Evolutionary conservation across 176 grass and related monocot genomes (phyloP), one percentile per base, ranked within the genome.

Genomic region (Hordeum vulgare): DNA sequence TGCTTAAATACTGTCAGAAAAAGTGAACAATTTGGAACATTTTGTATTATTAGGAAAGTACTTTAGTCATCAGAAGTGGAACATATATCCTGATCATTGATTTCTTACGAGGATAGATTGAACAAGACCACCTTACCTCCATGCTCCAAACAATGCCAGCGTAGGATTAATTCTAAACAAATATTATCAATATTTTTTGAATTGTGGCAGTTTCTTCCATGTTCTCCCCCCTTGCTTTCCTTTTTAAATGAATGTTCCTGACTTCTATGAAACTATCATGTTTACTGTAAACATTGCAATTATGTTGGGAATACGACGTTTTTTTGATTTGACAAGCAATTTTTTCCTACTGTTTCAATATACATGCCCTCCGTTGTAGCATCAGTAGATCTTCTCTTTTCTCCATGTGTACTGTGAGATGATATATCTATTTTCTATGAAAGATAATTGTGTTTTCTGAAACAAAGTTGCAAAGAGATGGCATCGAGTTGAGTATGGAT

Each of bases 391-490:
- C 42, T 27, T 69, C 5, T n/a, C 42, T n/a, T 67, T 58, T 63
- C 12, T 53, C 17, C 60, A n/a, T 49, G 33, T 18, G 27, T 33
- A 75, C 56, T 4, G 2, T 79, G 27, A 35, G 47, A 15, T 84
- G 42, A 62, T 82, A 67, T 66, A 36, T 56, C 7, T 57, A 28
- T 73, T 76, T 79, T 18, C 3, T 39, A 53, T 41, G 87, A 87
- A 89, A 90, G 80, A 93, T 98, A 58, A 70, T 86, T 82, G 0
- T 36, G 35, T 98, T 94, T 90, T 92, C 95, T 49, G 95, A 93
- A 93, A 78, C 36, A 7, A 98, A 98, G 68, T 95, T 98, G 66
- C 86, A 61, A 76, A 94, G 92, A 84, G 90, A 95, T 82, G 95
- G 92, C 11, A 98, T 98, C 21, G 88, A 94, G 81, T 74, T 98